phyloP scores from a whole-genome alignment of 169 alveolate species.

The Cryptosporidium canis region DNA sequence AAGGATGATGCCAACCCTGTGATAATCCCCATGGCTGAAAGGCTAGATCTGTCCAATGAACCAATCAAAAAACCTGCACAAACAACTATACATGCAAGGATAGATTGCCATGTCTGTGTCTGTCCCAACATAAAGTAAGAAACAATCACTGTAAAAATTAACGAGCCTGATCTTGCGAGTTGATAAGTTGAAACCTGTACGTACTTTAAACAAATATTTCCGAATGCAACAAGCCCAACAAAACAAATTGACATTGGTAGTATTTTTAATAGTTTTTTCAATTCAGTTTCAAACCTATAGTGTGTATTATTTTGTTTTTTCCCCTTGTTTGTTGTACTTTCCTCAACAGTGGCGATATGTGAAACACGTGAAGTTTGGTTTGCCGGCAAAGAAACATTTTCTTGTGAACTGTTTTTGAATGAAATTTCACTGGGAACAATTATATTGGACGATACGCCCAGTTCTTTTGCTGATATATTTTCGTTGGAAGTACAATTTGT shows the following conservation, averaged over 20 bases:
- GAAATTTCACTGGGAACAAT: conserved; percentile 14
- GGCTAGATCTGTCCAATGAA: conserved; percentile 72
- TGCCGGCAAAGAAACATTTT: neutral
- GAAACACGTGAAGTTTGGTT: neutral
- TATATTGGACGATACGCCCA: neutral
- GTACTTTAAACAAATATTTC: conserved; percentile 75
- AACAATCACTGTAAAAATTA: conserved; percentile 74
- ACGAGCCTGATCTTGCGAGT: conserved; percentile 78
- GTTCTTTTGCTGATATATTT: conserved; percentile 7
- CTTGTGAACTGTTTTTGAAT: neutral
- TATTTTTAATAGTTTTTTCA: conserved; percentile 28
- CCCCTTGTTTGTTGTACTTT: neutral
- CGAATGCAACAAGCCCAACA: conserved; percentile 77
- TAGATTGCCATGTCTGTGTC: conserved; percentile 43
- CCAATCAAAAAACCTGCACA: conserved; percentile 77
- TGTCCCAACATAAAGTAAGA: conserved; percentile 75
- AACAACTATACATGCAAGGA: conserved; percentile 75
- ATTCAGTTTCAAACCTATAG: neutral
- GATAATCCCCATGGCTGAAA: conserved; percentile 68
- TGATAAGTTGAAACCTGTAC: conserved; percentile 81
- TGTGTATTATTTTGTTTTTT: neutral
- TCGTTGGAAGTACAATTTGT: conserved; percentile 53
- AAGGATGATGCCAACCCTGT: conserved; percentile 76
- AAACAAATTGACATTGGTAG: conserved; percentile 76
- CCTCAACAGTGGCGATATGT: neutral